phyloP scores from a whole-genome alignment of 495 filamentous ascomycete genomes.

The Neurospora sp. region DNA sequence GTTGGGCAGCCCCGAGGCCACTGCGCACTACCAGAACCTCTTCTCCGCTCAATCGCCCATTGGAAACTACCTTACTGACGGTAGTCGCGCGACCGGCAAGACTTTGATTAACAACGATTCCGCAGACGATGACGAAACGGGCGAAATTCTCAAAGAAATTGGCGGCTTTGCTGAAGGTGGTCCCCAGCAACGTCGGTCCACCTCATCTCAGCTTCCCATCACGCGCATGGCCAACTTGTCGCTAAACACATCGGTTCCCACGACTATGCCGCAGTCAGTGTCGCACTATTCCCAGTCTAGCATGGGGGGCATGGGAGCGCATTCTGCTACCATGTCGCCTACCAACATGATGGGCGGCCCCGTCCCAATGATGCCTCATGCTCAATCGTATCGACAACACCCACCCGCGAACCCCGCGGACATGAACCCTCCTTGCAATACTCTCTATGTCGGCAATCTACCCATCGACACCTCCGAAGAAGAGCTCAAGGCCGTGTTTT shows the following conservation, averaged over 20 bases:
- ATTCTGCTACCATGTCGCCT: conserved; percentile 50
- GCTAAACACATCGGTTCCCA: conserved; percentile 50
- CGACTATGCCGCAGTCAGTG: conserved; percentile 34
- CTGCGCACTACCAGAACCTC: conserved; percentile 56
- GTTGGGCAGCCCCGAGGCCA: conserved; percentile 49
- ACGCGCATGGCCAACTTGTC: conserved; percentile 62
- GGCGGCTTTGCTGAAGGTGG: conserved; percentile 77
- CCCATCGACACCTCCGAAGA: conserved; percentile 92
- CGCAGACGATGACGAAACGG: conserved; percentile 72
- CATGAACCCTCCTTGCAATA: conserved; percentile 97
- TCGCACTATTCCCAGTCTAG: conserved; percentile 40
- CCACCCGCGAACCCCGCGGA: conserved; percentile 66
- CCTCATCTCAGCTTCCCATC: conserved; percentile 64
- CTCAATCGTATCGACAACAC: conserved; percentile 22
- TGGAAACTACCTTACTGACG: conserved; percentile 60
- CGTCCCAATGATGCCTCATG: conserved; percentile 1
- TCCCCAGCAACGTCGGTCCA: conserved; percentile 50
- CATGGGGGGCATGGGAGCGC: conserved; percentile 34
- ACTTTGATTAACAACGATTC: conserved; percentile 75
- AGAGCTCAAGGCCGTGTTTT: conserved; percentile 90
- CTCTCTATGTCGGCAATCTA: conserved; percentile 92
- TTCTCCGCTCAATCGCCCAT: conserved; percentile 83
- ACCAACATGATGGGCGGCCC: conserved; percentile 35
- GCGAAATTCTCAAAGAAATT: conserved; percentile 72
- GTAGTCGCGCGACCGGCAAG: conserved; percentile 65